phyloP scores from a whole-genome alignment of 306 rosid genomes.

The Crotalaria pallida region DNA sequence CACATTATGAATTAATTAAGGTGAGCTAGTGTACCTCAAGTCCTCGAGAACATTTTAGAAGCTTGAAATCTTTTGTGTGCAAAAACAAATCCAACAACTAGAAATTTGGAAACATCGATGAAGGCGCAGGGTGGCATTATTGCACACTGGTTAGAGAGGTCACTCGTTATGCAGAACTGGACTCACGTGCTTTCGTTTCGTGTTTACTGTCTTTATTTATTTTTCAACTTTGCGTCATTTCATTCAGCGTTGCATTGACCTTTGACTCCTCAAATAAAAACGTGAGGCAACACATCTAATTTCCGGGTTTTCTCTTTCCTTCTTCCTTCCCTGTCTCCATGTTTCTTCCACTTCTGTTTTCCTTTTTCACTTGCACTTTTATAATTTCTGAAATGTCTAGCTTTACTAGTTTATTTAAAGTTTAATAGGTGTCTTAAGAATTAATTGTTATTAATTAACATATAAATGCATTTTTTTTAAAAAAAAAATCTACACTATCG shows the following conservation, averaged over 20 bases:
- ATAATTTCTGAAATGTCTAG: background rate
- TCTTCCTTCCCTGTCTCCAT: slow-evolving; percentile 1
- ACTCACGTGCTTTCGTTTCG: slow-evolving; percentile 8
- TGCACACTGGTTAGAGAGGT: background rate
- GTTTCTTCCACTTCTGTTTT: slow-evolving; percentile 3
- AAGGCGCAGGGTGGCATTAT: background rate
- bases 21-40: background rate
- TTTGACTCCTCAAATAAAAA: slow-evolving; percentile 4
- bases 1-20: too few species aligned
- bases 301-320: slow-evolving; percentile 6
- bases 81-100: background rate
- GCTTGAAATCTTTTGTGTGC: background rate
- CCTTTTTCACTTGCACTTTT: background rate
- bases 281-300: background rate
- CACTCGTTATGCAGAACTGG: background rate
- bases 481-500: too few species aligned
- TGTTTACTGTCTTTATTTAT: background rate
- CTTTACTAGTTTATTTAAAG: background rate
- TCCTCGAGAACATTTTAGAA: background rate
- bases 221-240: background rate
- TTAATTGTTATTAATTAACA: too few species aligned
- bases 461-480: too few species aligned
- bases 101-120: slow-evolving; percentile 1
- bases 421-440: too few species aligned
- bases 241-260: background rate